Percentiles rank a stretch among this genome's conserved stretches.
These are phyloP conservation scores for Kurtzmaniella fragi DNA, from an alignment of 805 yeast species.

Conservation along the genomic window DNA sequence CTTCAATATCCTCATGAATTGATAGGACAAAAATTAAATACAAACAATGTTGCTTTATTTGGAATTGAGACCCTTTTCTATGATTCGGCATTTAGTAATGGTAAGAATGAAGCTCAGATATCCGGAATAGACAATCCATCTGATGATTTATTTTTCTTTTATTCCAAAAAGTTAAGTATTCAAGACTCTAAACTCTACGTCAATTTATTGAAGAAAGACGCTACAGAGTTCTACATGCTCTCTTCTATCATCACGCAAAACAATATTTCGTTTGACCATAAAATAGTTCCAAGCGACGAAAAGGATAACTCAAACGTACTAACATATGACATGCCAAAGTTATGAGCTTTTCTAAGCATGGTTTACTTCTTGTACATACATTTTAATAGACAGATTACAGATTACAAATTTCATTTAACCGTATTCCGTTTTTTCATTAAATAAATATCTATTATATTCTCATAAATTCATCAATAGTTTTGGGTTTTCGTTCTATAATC, in stretches of 20 bases:
- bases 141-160: slow-evolving; percentile 14
- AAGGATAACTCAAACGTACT: not conserved
- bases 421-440: too few relatives aligned
- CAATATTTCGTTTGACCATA: too few relatives aligned
- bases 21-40: slow-evolving; percentile 8
- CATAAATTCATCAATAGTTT: not conserved
- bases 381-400: not conserved
- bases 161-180: slow-evolving; percentile 8
- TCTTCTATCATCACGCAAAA: too few relatives aligned
- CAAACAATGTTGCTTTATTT: slow-evolving; percentile 10
- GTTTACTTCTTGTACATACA: not conserved
- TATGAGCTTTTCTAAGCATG: not conserved
- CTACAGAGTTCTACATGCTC: too few relatives aligned
- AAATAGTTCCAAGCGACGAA: not conserved
- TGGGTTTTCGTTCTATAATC: not conserved
- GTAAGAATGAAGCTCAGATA: slow-evolving; percentile 3
- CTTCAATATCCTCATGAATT: slow-evolving; percentile 10
- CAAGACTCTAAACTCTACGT: too few relatives aligned
- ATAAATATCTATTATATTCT: not conserved
- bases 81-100: slow-evolving; percentile 18
- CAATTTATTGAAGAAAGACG: too few relatives aligned
- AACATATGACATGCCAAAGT: not conserved
- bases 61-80: slow-evolving; percentile 13
- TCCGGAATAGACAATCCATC: slow-evolving; percentile 16
- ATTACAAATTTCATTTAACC: not conserved